Conservation (phyloP, 2,329 filamentous ascomycete genomes). For the Triangularia setosa region DNA sequence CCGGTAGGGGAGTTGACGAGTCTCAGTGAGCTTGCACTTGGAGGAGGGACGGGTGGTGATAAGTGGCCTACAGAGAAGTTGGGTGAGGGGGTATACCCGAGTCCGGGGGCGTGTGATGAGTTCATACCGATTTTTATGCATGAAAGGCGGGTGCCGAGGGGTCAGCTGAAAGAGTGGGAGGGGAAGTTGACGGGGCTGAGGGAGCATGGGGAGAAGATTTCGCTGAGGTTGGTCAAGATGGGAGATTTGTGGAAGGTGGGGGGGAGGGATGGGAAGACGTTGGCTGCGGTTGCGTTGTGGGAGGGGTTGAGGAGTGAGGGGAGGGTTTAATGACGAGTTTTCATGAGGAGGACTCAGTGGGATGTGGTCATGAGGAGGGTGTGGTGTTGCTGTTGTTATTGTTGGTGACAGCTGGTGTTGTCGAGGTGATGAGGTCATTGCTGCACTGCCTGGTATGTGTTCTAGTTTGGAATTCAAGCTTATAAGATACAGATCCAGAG, state of each 20-base stretch:
- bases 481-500: background rate
- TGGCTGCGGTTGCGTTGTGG: constrained; percentile 56
- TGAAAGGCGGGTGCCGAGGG: constrained; percentile 48
- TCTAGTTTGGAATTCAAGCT: background rate
- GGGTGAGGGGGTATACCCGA: constrained; percentile 52
- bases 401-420: background rate
- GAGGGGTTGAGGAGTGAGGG: constrained; percentile 44
- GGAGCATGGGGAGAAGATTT: constrained; percentile 58
- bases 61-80: too few relatives aligned
- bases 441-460: too few relatives aligned
- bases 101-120: constrained; percentile 58
- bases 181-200: constrained; percentile 56
- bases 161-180: constrained; percentile 50
- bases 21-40: constrained; percentile 47
- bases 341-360: background rate
- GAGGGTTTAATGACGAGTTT: background rate
- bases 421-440: background rate
- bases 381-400: background rate
- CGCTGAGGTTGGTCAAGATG: constrained; percentile 55
- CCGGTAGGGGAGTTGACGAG: constrained; percentile 44
- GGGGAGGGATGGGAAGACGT: constrained; percentile 55
- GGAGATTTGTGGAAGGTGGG: constrained; percentile 55
- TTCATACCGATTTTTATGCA: constrained; percentile 55
- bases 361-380: background rate
- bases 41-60: constrained; percentile 9